Conservation (phyloP, 1,284 basidiomycete species). For the Leccinum angustisporum region DNA sequence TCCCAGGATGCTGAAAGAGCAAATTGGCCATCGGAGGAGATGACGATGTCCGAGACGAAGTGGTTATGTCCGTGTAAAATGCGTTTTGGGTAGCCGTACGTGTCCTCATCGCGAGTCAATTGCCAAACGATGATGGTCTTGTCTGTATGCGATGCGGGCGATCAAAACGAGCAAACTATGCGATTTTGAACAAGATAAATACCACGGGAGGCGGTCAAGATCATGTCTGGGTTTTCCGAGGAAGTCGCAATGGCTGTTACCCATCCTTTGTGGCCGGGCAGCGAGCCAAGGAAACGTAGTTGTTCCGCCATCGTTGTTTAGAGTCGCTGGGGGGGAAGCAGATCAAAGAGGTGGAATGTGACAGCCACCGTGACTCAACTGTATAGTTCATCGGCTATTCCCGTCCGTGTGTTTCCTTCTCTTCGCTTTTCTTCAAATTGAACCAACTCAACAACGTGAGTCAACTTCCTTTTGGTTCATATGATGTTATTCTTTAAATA, state of each 20-base stretch:
- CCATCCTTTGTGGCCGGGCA: conserved; percentile 96
- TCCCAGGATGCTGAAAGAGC: conserved; percentile 99
- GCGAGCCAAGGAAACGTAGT: conserved; percentile 88
- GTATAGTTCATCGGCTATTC: conserved; percentile 40
- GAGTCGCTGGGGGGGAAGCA: conserved; percentile 19
- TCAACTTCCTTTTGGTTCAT: conserved; percentile 6
- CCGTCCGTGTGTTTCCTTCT: conserved; percentile 19
- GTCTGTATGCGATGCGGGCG: conserved; percentile 74
- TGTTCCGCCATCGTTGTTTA: conserved; percentile 73
- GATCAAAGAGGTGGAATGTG: conserved; percentile 30
- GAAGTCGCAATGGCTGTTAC: conserved; percentile 96
- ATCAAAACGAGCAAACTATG: conserved; percentile 26
- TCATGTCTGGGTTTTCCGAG: conserved; percentile 96
- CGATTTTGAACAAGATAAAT: conserved; percentile 36
- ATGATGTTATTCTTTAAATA: conserved; percentile 61
- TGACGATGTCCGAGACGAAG: conserved; percentile 99
- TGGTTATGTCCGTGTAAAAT: conserved; percentile 99
- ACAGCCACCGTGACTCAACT: conserved; percentile 65
- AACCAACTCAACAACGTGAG: conserved; percentile 18
- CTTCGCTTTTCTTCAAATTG: not conserved
- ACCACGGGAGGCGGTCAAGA: conserved; percentile 96
- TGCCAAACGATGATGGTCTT: conserved; percentile 99
- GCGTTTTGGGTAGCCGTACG: conserved; percentile 94
- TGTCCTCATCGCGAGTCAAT: conserved; percentile 92
- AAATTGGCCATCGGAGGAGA: conserved; percentile 99